Evolutionary conservation across 768 basidiomycete species (phyloP).

Genomic region (Hygrocybe punicea): DNA sequence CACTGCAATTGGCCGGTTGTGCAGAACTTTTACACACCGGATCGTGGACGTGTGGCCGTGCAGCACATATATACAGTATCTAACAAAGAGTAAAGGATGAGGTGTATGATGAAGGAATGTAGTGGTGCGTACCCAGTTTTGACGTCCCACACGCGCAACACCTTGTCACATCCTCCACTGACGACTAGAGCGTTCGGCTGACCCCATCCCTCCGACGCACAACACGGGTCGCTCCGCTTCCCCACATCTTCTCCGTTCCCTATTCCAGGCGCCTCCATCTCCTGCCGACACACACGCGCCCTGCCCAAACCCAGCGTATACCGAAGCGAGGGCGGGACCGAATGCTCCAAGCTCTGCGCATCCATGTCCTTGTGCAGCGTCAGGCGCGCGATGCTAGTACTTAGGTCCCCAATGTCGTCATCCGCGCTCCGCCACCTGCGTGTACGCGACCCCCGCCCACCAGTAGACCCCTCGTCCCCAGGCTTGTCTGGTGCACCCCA

Average conservation of each 20-base stretch:
- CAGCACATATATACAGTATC: constrained; percentile 72
- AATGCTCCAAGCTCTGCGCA: constrained; percentile 20
- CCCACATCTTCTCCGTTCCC: constrained; percentile 20
- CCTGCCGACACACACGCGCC: constrained; percentile 6
- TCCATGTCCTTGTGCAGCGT: constrained; percentile 8
- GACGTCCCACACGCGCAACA: constrained; percentile 89
- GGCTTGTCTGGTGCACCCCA: constrained; percentile 19
- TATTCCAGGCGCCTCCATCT: background rate
- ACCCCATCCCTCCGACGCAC: constrained; percentile 84
- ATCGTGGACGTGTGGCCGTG: constrained; percentile 87
- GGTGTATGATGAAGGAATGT: background rate
- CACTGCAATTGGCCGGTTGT: constrained; percentile 84
- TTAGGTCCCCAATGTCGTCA: background rate
- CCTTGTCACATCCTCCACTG: constrained; percentile 90
- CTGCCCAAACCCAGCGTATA: constrained; percentile 44
- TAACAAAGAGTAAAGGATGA: constrained; percentile 15
- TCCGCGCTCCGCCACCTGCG: background rate
- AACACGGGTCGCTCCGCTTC: constrained; percentile 52
- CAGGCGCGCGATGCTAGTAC: background rate
- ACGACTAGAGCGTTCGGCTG: constrained; percentile 80
- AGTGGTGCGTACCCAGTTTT: constrained; percentile 62
- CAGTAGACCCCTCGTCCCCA: background rate
- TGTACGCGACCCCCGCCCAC: background rate
- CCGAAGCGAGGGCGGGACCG: constrained; percentile 42
- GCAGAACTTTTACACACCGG: constrained; percentile 82